Base-by-base conservation (phyloP, 305 asterid genomes). In the Stenogyne calaminthoides region DNA sequence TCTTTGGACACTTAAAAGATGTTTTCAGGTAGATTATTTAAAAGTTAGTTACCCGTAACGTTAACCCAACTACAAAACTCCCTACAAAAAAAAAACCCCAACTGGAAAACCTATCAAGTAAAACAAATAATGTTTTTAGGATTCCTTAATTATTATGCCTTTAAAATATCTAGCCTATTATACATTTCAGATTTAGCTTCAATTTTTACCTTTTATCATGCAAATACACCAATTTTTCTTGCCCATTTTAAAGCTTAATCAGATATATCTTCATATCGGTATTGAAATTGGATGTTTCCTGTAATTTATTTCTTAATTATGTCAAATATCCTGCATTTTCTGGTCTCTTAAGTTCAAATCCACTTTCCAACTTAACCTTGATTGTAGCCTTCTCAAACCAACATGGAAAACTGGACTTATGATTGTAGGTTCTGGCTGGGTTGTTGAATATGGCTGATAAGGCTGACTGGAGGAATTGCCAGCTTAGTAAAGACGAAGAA, bases 391-490 rank as follows among this genome's bases (percentile, higher is more conserved):
- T 67, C 52, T 57, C 58, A 16, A n/a, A 63, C 66, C 68, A 56
- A 70, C 42, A 42, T 55, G 60, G 58, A 51, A 63, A 54, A 15
- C 62, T 71, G 46, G 57, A 49, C 63, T 18, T 39, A 16, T 63
- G 16, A 3, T 69, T 71, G 67, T 75, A 95, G 99, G 99, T 95
- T 77, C 80, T 95, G 77, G 99, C 99, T 69, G 99, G 99, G 75
- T 85, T 95, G 85, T 76, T 95, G 84, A 92, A 92, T 71, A 78
- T 84, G 80, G 91, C 99, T 52, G 96, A 90, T 76, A 90, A 86
- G 73, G 98, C 98, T 72, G 98, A 95, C 80, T 95, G 99, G 99
- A 86, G 96, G 79, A 90, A 92, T 71, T 88, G 94, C 84, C 88
- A 88, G 84, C 85, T 89, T 39, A 83, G 87, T 76, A 90, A 85